A percentile compares a stretch with the other conserved stretches of the same genome.
These are phyloP conservation scores for Megacollybia platyphylla DNA, from an alignment of 1,284 basidiomycete species.

Conservation along the genomic window DNA sequence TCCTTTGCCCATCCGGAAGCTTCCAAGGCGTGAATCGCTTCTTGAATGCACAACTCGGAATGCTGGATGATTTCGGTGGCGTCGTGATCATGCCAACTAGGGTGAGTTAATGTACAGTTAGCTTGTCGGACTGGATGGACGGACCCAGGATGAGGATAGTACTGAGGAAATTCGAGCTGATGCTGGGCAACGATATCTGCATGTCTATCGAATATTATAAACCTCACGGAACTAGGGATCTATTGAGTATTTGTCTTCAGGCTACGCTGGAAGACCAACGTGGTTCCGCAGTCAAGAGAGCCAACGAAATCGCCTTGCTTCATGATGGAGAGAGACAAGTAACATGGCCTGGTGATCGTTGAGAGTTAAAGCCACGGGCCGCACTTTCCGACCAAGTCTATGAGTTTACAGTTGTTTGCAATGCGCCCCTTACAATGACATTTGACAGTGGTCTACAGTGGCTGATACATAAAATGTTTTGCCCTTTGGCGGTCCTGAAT, in stretches of 20 bases:
- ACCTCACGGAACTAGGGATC: slow-evolving; percentile 70
- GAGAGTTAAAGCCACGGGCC: neutral
- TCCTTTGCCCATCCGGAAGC: slow-evolving; percentile 60
- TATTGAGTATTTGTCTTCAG: slow-evolving; percentile 2
- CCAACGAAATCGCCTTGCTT: slow-evolving; percentile 74
- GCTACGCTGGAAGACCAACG: slow-evolving; percentile 38
- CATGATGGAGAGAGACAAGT: slow-evolving; percentile 1
- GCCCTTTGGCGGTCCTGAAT: no score
- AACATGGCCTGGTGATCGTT: neutral
- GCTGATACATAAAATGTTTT: no score
- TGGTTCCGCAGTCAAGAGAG: slow-evolving; percentile 86
- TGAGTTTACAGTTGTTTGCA: no score
- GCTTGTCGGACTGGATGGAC: neutral
- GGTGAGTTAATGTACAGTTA: neutral
- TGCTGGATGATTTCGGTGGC: slow-evolving; percentile 73
- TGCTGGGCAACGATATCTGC: slow-evolving; percentile 83
- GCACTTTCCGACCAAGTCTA: neutral
- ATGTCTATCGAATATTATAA: slow-evolving; percentile 86
- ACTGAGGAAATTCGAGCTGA: slow-evolving; percentile 86
- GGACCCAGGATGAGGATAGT: slow-evolving; percentile 79
- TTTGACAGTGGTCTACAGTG: no score
- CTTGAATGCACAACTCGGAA: slow-evolving; percentile 70
- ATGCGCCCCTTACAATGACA: no score
- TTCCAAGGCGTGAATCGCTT: slow-evolving; percentile 66
- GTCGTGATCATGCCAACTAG: slow-evolving; percentile 93